Evolutionary conservation across 768 basidiomycete species (phyloP).

Genomic region (Serpula lacrymans): DNA sequence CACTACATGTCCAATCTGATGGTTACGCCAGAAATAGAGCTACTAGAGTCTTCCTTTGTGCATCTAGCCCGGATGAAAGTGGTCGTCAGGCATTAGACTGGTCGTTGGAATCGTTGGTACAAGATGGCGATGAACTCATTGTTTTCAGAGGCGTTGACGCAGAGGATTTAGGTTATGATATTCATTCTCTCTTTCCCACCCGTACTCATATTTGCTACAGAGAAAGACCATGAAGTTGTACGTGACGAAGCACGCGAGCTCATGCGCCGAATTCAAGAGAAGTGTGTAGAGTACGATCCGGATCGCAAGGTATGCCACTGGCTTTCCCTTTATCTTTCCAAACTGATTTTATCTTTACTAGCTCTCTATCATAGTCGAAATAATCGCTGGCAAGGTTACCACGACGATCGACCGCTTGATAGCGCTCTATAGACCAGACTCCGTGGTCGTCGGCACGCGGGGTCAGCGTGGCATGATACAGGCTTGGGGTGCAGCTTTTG

Average conservation of each 20-base stretch:
- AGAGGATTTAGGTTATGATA: constrained; percentile 72
- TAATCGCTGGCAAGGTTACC: constrained; percentile 87
- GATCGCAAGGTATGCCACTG: constrained; percentile 63
- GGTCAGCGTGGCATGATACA: constrained; percentile 60
- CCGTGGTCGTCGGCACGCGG: constrained; percentile 88
- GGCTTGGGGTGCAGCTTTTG: constrained; percentile 48
- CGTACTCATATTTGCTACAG: constrained; percentile 28
- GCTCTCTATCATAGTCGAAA: constrained; percentile 91
- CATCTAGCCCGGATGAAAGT: constrained; percentile 84
- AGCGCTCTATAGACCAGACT: constrained; percentile 87
- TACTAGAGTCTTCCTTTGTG: constrained; percentile 88
- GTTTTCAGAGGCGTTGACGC: constrained; percentile 89
- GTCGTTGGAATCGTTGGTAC: constrained; percentile 80
- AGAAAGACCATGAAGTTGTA: constrained; percentile 72
- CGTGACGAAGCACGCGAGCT: constrained; percentile 86
- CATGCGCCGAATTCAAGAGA: constrained; percentile 75
- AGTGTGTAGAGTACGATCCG: constrained; percentile 73
- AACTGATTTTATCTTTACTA: constrained; percentile 21
- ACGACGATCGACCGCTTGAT: constrained; percentile 90
- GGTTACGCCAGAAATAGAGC: constrained; percentile 72
- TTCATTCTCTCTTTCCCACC: not conserved
- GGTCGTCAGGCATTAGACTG: constrained; percentile 89
- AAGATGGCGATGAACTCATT: constrained; percentile 90
- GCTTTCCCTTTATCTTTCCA: not conserved
- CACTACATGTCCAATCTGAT: constrained; percentile 79